Evolutionary conservation across 164 flowering plant genomes (phyloP).

Genomic region (Piper betle): DNA sequence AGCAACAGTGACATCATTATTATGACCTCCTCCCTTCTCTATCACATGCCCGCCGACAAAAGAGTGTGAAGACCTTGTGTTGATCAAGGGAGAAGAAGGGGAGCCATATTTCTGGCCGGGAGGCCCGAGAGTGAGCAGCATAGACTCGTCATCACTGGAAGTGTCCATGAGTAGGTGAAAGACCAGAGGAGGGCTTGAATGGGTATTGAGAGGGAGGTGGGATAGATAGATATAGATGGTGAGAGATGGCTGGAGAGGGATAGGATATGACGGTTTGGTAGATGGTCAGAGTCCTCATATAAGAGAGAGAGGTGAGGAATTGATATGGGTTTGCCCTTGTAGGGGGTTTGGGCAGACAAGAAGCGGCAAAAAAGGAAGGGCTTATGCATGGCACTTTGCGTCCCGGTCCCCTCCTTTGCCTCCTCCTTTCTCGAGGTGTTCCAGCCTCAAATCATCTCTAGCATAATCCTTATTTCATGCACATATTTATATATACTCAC

Average conservation of each 20-base stretch:
- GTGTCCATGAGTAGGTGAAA: background rate
- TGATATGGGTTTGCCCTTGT: conserved; percentile 15
- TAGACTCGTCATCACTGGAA: conserved; percentile 18
- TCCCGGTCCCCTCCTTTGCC: background rate
- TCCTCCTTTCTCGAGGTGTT: background rate
- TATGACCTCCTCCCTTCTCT: background rate
- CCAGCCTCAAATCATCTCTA: background rate
- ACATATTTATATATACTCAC: too few species aligned
- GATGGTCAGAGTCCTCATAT: background rate
- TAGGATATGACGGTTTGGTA: background rate
- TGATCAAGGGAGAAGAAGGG: background rate
- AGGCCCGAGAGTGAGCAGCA: conserved; percentile 37
- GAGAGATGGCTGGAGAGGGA: conserved; percentile 1
- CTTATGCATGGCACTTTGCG: background rate
- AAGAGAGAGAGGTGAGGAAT: conserved; percentile 9
- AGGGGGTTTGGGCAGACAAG: conserved; percentile 25
- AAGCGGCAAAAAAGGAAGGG: conserved; percentile 19
- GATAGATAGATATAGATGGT: background rate
- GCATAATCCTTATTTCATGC: background rate
- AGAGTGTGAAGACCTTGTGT: too few species aligned
- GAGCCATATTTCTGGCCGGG: conserved; percentile 31
- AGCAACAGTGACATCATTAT: conserved; percentile 36
- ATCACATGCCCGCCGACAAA: background rate
- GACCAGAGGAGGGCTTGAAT: too few species aligned
- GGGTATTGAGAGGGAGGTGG: background rate